A percentile compares a stretch with the other conserved stretches of the same genome.
phyloP scores from a whole-genome alignment of 768 basidiomycete species.

The Lentinula sp. region DNA sequence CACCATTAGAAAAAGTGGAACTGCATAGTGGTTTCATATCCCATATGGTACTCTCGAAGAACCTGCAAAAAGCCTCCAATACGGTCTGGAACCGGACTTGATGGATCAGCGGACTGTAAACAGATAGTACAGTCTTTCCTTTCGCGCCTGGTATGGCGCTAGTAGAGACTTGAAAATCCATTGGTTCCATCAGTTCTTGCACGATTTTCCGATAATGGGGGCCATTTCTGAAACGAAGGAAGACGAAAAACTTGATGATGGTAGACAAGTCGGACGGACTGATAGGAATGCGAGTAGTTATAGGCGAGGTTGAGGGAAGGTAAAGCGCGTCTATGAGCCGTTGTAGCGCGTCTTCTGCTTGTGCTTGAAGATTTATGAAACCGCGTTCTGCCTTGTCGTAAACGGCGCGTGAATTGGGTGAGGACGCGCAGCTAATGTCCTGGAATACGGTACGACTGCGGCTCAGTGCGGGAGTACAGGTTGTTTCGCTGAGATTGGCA shows the following conservation, averaged over 20 bases:
- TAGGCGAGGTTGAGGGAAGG: conserved; percentile 10
- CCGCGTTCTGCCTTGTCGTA: conserved; percentile 36
- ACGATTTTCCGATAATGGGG: conserved; percentile 36
- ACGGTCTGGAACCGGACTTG: conserved; percentile 6
- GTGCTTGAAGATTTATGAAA: conserved; percentile 36
- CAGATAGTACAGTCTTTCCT: conserved; percentile 17
- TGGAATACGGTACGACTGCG: conserved; percentile 32
- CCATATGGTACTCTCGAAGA: conserved; percentile 17
- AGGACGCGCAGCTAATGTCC: conserved; percentile 30
- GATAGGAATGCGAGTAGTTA: conserved; percentile 18
- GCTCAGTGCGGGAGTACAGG: conserved; percentile 24
- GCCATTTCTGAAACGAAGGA: conserved; percentile 55
- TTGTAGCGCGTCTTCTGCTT: conserved; percentile 32
- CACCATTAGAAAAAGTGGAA: conserved; percentile 13
- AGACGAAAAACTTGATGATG: conserved; percentile 46
- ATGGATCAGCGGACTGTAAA: conserved; percentile 5
- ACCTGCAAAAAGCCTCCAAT: conserved; percentile 15
- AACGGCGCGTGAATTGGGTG: conserved; percentile 27
- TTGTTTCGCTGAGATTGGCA: conserved; percentile 41
- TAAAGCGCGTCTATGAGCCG: conserved; percentile 28
- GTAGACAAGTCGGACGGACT: conserved; percentile 24
- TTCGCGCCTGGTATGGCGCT: conserved; percentile 17
- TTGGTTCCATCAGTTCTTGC: conserved; percentile 18
- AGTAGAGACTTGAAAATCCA: conserved; percentile 15
- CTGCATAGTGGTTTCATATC: background rate